Evolutionary conservation across 2,329 filamentous ascomycete species (phyloP), one percentile per base, ranked within the genome.

Genomic region (Xylariaceae sp.): DNA sequence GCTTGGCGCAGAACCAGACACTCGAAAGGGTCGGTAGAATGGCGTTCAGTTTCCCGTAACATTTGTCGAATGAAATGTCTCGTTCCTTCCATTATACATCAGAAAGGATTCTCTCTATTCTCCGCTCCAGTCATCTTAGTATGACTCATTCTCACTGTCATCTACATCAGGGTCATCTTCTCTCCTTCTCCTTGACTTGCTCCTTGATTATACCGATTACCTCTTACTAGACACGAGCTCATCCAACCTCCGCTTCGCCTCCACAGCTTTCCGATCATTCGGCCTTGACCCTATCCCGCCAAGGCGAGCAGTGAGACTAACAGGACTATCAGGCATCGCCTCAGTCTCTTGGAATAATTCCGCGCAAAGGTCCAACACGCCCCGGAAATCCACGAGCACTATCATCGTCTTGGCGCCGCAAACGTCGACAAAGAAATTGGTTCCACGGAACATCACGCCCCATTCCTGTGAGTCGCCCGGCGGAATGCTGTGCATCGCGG

Each of bases 401-500:
- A 71, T 49, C 15, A 53, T 57, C 45, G 62, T 53, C 17, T 65
- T 59, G 4, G 55, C 57, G 6, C 62, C 60, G 30, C 61, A 66
- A 23, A 63, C 30, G 34, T 68, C 67, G 11, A 71, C 61, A 13
- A 67, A 62, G 15, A 70, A 69, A 4, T 50, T 56, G 1, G 65
- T 51, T 3, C 68, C 69, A 1, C 64, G 65, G 44, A 69, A 67
- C 6, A 51, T 45, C 10, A 62, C 51, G 0, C 61, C 42, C 30
- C 65, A 62, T 4, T 62, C 64, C 13, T 53, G 7, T 2, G 30
- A 53, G 9, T 63, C 35, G 1, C 53, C 51, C 10, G 15, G 23
- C 5, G 58, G 23, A 8, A 67, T 57, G 3, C n/a, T 34, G n/a
- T 67, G 61, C 67, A 71, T 70, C 13, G 67, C 61, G 4, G 68